Conservation (phyloP, 257 asterid genomes). For the Verbascum thapsus region DNA sequence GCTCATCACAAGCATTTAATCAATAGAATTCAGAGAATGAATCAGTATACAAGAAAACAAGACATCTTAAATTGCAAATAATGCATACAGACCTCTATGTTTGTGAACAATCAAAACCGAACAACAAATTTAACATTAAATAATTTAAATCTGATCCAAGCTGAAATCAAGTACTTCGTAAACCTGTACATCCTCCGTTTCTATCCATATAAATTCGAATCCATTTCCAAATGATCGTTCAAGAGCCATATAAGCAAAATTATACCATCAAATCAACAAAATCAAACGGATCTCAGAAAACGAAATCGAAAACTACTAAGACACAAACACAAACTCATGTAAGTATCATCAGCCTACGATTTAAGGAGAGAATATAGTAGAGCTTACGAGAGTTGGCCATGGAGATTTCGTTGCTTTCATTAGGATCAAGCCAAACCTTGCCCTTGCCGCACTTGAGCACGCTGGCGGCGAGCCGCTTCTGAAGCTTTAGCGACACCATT, state of each 20-base stretch:
- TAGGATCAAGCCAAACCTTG: constrained; percentile 60
- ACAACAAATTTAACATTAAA: not conserved
- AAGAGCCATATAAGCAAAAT: not conserved
- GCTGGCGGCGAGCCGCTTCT: constrained; percentile 56
- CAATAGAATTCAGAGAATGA: not conserved
- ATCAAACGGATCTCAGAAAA: constrained; percentile 16
- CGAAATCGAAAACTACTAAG: not conserved
- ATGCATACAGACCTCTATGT: not conserved
- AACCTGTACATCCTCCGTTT: too few species aligned
- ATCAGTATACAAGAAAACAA: not conserved
- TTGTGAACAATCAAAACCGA: too few species aligned
- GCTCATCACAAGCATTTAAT: not conserved
- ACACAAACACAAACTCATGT: not conserved
- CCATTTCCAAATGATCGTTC: too few species aligned
- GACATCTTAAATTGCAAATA: not conserved
- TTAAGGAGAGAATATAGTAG: not conserved
- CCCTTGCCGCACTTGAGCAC: constrained; percentile 51
- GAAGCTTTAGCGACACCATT: constrained; percentile 51
- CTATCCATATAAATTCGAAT: too few species aligned
- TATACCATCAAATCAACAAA: not conserved
- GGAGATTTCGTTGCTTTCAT: constrained; percentile 49
- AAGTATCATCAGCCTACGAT: not conserved
- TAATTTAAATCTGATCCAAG: not conserved
- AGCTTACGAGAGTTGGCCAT: constrained; percentile 51
- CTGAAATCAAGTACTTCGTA: not conserved